phyloP scores from a whole-genome alignment of 2,329 filamentous ascomycete species.

The Epichloe sylvatica region DNA sequence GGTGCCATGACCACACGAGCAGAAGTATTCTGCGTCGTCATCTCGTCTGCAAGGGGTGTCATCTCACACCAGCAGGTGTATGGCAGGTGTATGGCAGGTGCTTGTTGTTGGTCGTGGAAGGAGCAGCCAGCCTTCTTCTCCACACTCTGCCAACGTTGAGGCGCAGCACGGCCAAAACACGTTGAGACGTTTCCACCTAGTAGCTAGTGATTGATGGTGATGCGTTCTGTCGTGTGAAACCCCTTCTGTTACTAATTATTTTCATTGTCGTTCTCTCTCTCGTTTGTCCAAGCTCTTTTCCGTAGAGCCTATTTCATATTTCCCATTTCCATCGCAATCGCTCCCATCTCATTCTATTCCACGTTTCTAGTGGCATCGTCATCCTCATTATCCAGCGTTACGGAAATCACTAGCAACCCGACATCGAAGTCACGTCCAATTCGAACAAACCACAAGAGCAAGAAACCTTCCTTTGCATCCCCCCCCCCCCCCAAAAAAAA shows the following conservation, averaged over 20 bases:
- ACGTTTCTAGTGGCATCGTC: background rate
- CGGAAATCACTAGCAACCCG: background rate
- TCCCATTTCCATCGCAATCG: no score
- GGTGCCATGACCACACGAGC: no score
- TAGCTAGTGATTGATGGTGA: no score
- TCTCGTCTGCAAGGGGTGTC: background rate
- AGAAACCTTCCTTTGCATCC: background rate
- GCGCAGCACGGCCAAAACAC: slow-evolving; percentile 1
- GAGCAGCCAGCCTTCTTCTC: background rate
- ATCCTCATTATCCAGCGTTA: background rate
- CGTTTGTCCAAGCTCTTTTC: background rate
- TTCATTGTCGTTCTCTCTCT: background rate
- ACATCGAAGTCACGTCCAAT: background rate
- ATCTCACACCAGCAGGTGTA: background rate
- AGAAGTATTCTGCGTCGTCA: background rate
- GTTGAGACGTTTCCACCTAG: background rate
- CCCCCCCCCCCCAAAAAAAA: no score
- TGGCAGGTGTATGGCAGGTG: background rate
- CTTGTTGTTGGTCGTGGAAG: background rate
- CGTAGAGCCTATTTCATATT: background rate
- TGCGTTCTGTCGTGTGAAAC: background rate
- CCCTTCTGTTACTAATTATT: no score
- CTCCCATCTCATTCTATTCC: no score
- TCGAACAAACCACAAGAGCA: background rate
- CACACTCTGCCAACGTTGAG: slow-evolving; percentile 3